Conservation (phyloP, 257 asterid genomes). For the Anisodus tanguticus region DNA sequence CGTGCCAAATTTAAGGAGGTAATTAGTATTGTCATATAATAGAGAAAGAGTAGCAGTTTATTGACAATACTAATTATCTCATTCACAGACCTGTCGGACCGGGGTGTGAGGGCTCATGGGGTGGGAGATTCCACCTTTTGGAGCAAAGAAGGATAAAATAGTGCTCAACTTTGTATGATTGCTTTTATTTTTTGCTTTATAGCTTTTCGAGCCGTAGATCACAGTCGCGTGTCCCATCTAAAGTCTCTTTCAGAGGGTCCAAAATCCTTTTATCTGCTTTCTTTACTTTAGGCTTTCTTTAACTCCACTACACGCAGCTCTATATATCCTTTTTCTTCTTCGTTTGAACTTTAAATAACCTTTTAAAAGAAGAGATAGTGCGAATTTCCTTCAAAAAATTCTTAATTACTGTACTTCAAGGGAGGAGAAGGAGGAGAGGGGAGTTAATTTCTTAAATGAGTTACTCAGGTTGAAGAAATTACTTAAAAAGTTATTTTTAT, state of each 20-base stretch:
- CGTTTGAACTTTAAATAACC: not conserved
- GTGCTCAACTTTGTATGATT: not conserved
- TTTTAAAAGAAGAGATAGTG: not conserved
- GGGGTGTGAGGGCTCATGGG: too few species aligned
- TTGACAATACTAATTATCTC: too few species aligned
- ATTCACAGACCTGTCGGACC: too few species aligned
- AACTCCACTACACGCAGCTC: not conserved
- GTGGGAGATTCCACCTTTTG: too few species aligned
- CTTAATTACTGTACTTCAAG: not conserved
- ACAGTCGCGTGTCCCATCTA: not conserved
- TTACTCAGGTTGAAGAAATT: not conserved
- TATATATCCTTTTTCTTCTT: not conserved
- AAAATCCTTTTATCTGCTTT: not conserved
- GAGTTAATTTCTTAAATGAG: not conserved
- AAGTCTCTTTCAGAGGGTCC: not conserved
- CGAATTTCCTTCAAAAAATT: not conserved
- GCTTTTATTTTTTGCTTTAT: not conserved
- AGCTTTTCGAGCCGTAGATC: not conserved
- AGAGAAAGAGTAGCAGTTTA: too few species aligned
- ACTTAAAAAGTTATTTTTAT: not conserved
- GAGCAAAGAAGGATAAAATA: too few species aligned
- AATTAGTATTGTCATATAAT: too few species aligned
- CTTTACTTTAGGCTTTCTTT: not conserved
- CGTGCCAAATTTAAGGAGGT: too few species aligned
- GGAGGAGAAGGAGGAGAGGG: not conserved